Evolutionary conservation across 805 yeast genomes (phyloP).

Genomic region (Saturnispora sekii): DNA sequence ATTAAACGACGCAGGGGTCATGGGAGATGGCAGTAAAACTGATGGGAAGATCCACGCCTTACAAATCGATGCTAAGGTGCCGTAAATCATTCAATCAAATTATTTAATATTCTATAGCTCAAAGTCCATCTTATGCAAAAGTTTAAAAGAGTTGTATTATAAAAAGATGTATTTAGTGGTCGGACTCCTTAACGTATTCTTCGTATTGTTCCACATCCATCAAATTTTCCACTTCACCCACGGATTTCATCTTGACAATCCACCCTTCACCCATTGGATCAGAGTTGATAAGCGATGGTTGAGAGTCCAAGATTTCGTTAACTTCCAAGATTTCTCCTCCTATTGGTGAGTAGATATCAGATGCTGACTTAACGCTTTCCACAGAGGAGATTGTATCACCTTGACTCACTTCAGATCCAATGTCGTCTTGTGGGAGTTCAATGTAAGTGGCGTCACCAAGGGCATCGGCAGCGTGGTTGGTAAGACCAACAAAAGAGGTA

Average conservation of each 20-base stretch:
- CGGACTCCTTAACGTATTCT: constrained; percentile 46
- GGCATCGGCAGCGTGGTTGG: constrained; percentile 91
- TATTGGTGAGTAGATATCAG: constrained; percentile 86
- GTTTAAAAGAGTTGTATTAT: too few relatives aligned
- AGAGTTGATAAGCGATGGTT: constrained; percentile 70
- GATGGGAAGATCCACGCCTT: constrained; percentile 69
- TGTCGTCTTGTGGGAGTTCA: constrained; percentile 57
- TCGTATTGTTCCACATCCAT: constrained; percentile 48
- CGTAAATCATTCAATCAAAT: constrained; percentile 18
- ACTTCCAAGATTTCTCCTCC: constrained; percentile 65
- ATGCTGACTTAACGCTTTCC: constrained; percentile 89
- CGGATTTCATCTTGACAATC: constrained; percentile 69
- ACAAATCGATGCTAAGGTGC: constrained; percentile 75
- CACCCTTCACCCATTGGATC: constrained; percentile 95
- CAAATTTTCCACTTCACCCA: constrained; percentile 34
- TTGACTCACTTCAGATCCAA: constrained; percentile 33
- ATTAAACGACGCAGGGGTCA: constrained; percentile 55
- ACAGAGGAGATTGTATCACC: constrained; percentile 90
- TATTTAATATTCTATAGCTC: not conserved
- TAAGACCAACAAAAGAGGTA: constrained; percentile 79
- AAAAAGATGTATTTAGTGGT: constrained; percentile 16
- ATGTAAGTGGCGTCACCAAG: constrained; percentile 94
- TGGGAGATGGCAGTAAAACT: constrained; percentile 27
- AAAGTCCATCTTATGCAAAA: too few relatives aligned
- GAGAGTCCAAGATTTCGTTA: constrained; percentile 54